Conservation (phyloP, 2,329 filamentous ascomycete species). For the Penicillium sp. region DNA sequence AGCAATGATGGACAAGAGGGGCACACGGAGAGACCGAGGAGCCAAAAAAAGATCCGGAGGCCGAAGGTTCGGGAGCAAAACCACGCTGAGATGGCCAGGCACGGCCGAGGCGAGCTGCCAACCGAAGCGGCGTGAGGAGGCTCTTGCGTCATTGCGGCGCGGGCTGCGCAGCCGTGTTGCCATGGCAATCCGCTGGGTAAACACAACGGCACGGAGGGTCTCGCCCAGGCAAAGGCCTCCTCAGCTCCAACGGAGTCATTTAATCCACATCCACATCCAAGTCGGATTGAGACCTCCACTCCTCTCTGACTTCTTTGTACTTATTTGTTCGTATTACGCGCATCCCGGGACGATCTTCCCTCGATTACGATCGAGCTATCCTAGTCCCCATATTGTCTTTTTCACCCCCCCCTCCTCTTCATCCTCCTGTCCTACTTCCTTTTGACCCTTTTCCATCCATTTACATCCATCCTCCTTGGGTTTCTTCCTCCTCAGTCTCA, state of each 20-base stretch:
- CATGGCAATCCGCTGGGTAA: conserved; percentile 33
- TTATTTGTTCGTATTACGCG: background rate
- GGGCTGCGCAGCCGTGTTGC: conserved; percentile 23
- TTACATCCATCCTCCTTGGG: background rate
- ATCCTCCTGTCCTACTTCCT: background rate
- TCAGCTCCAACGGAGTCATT: background rate
- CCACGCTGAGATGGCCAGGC: conserved; percentile 13
- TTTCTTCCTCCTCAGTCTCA: background rate
- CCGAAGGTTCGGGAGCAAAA: conserved; percentile 5
- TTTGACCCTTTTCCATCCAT: background rate
- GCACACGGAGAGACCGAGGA: conserved; percentile 7
- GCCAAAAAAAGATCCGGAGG: conserved; percentile 13
- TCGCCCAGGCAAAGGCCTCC: conserved; percentile 15
- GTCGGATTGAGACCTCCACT: background rate
- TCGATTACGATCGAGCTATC: conserved; percentile 1
- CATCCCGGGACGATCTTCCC: conserved; percentile 1
- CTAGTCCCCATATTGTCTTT: conserved; percentile 14
- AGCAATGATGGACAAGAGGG: conserved; percentile 12
- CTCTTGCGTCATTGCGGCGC: conserved; percentile 18
- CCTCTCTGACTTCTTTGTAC: background rate
- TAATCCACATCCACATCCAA: background rate
- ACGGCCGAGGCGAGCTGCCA: conserved; percentile 6
- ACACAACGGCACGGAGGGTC: conserved; percentile 19
- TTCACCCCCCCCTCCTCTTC: conserved; percentile 1
- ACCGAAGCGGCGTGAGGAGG: conserved; percentile 7